A percentile compares a stretch with the other conserved stretches of the same genome.
Conservation (phyloP, 345 rosid species). For the Melaleuca alternifolia region DNA sequence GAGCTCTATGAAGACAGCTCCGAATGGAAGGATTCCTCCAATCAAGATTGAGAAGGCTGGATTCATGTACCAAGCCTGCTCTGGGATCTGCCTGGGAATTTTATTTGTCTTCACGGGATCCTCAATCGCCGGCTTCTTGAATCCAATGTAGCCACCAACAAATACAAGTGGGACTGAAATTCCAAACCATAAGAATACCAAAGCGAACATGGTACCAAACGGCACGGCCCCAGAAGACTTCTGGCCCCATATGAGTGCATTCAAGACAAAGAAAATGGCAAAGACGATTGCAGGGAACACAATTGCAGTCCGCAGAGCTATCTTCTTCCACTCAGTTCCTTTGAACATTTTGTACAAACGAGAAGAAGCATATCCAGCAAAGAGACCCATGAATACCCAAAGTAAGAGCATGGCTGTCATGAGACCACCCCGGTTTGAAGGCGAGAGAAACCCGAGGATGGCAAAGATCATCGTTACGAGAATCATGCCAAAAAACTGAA, state of each 20-base stretch:
- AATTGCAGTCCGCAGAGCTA: slow-evolving; percentile 25
- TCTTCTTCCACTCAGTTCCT: slow-evolving; percentile 26
- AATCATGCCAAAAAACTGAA: slow-evolving; percentile 28
- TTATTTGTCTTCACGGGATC: slow-evolving; percentile 31
- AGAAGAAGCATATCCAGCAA: slow-evolving; percentile 27
- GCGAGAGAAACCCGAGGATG: slow-evolving; percentile 32
- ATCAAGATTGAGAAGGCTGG: slow-evolving; percentile 23
- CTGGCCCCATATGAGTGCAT: slow-evolving; percentile 36
- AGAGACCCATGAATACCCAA: slow-evolving; percentile 36
- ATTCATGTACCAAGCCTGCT: slow-evolving; percentile 28
- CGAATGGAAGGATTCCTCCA: slow-evolving; percentile 35
- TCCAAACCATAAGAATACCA: slow-evolving; percentile 36
- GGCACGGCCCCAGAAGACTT: slow-evolving; percentile 42
- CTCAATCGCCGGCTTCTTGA: slow-evolving; percentile 23
- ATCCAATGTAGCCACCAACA: slow-evolving; percentile 25
- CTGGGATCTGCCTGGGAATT: slow-evolving; percentile 36
- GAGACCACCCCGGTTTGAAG: slow-evolving; percentile 36
- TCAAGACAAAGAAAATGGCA: slow-evolving; percentile 21
- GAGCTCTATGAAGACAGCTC: slow-evolving; percentile 32
- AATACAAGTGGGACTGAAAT: slow-evolving; percentile 38
- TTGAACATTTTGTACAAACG: slow-evolving; percentile 26
- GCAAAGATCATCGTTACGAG: slow-evolving; percentile 36
- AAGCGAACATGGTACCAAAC: slow-evolving; percentile 35
- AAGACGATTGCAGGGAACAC: slow-evolving; percentile 27
- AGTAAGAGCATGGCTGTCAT: slow-evolving; percentile 35